Evolutionary conservation across 2,329 filamentous ascomycete genomes (phyloP).

Genomic region (Tolypocladium ophioglossoides): DNA sequence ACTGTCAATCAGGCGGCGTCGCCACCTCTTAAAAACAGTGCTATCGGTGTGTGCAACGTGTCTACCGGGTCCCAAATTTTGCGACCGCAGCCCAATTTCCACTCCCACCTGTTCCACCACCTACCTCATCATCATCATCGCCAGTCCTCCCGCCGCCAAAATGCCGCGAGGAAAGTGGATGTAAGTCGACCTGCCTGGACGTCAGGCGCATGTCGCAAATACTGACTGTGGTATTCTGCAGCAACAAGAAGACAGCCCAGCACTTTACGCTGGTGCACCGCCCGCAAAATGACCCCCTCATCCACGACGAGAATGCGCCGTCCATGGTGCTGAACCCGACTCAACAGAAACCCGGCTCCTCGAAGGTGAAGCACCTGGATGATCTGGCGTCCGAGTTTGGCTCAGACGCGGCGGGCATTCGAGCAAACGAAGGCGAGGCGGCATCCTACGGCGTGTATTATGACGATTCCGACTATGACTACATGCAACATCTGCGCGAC

Average conservation of each 20-base stretch:
- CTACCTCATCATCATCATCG: constrained; percentile 1
- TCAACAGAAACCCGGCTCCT: constrained; percentile 25
- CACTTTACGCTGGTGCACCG: constrained; percentile 93
- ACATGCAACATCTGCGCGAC: constrained; percentile 97
- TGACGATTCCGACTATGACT: constrained; percentile 94
- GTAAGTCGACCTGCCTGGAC: constrained; percentile 16
- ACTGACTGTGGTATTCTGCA: constrained; percentile 14
- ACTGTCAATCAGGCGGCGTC: accelerated
- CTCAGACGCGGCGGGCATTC: constrained; percentile 51
- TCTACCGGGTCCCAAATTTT: constrained; percentile 18
- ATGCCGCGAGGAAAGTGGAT: constrained; percentile 73
- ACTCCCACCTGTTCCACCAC: background rate
- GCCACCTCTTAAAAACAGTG: constrained; percentile 14
- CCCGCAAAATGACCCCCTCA: constrained; percentile 92
- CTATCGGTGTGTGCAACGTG: constrained; percentile 11
- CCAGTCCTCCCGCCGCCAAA: constrained; percentile 21
- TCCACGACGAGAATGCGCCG: constrained; percentile 81
- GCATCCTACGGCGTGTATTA: constrained; percentile 89
- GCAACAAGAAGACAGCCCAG: constrained; percentile 81
- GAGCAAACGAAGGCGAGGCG: constrained; percentile 90
- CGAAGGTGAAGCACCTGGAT: constrained; percentile 53
- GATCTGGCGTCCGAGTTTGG: constrained; percentile 73
- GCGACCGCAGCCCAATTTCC: constrained; percentile 12
- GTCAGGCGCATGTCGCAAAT: background rate
- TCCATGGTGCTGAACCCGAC: constrained; percentile 80